phyloP scores from a whole-genome alignment of 345 rosid genomes.

The Citropsis articulata region DNA sequence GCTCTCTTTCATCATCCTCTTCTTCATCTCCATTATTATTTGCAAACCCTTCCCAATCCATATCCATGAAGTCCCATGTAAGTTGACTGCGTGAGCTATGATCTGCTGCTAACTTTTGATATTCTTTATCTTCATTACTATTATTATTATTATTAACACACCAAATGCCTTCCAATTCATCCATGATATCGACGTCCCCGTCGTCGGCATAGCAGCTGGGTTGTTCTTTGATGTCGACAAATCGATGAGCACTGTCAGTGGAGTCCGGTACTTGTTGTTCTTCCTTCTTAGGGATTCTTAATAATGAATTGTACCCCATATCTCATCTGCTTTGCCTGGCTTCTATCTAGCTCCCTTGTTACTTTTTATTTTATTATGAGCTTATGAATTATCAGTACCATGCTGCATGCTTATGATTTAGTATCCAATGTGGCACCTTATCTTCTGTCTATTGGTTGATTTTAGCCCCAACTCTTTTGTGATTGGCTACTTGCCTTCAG shows the following conservation, averaged over 20 bases:
- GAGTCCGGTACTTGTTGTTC: conserved; percentile 33
- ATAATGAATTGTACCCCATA: conserved; percentile 32
- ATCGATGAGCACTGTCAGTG: not conserved
- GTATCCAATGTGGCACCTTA: conserved; percentile 31
- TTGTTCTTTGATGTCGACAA: conserved; percentile 6
- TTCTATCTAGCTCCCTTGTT: not conserved
- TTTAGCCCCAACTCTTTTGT: not conserved
- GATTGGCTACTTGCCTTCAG: conserved; percentile 23
- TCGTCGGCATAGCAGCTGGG: not conserved
- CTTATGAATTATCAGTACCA: not conserved
- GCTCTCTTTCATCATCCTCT: conserved; percentile 17
- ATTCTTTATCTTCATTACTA: conserved; percentile 18
- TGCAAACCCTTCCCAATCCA: conserved; percentile 35
- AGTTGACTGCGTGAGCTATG: not conserved
- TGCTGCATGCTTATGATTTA: not conserved
- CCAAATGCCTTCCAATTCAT: conserved; percentile 31
- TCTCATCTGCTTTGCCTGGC: not conserved
- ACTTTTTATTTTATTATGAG: not conserved
- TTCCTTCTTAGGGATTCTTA: conserved; percentile 45
- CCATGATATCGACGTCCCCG: conserved; percentile 19
- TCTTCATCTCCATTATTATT: conserved; percentile 10
- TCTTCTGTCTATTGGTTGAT: conserved; percentile 30
- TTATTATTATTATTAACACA: conserved; percentile 24
- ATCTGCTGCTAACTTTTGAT: not conserved
- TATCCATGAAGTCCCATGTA: conserved; percentile 40